These are phyloP conservation scores for Ophiostoma fasciatum DNA, from an alignment of 2,329 filamentous ascomycete genomes.

Conservation along the genomic window DNA sequence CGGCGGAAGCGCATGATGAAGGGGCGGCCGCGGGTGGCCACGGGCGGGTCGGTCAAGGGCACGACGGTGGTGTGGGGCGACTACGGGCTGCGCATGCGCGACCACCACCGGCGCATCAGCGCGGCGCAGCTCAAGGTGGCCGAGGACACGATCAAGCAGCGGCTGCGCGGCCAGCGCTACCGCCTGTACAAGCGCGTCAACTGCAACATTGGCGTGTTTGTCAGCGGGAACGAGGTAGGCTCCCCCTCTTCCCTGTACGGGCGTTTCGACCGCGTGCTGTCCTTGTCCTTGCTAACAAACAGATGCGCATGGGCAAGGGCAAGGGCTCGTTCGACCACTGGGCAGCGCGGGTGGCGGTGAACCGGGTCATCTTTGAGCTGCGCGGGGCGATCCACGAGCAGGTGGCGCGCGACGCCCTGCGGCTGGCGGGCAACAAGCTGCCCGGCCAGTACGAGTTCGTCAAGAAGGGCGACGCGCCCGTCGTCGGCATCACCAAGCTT, in stretches of 20 bases:
- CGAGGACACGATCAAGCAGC: conserved; percentile 81
- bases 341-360: conserved; percentile 80
- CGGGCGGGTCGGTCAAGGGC: conserved; percentile 78
- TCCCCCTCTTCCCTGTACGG: not conserved
- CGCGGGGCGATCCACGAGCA: conserved; percentile 90
- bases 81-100: conserved; percentile 83
- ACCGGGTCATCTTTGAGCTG: conserved; percentile 83
- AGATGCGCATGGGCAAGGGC: conserved; percentile 97
- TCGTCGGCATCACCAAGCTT: conserved; percentile 87
- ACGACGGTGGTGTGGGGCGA: conserved; percentile 96
- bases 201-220: conserved; percentile 90
- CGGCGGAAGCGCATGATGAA: conserved; percentile 84
- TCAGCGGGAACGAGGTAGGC: conserved; percentile 77
- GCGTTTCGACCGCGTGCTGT: conserved; percentile 2
- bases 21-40: conserved; percentile 74
- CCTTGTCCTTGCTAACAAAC: not conserved
- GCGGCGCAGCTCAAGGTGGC: conserved; percentile 77
- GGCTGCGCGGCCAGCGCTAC: conserved; percentile 83
- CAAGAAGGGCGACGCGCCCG: conserved; percentile 74
- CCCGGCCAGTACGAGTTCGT: conserved; percentile 89
- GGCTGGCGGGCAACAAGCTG: conserved; percentile 86
- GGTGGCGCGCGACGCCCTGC: conserved; percentile 83
- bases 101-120: conserved; percentile 83
- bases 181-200: conserved; percentile 80
- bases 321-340: conserved; percentile 97